Conservation (phyloP, 768 basidiomycete genomes). For the Candolleomyces aberdarensis region DNA sequence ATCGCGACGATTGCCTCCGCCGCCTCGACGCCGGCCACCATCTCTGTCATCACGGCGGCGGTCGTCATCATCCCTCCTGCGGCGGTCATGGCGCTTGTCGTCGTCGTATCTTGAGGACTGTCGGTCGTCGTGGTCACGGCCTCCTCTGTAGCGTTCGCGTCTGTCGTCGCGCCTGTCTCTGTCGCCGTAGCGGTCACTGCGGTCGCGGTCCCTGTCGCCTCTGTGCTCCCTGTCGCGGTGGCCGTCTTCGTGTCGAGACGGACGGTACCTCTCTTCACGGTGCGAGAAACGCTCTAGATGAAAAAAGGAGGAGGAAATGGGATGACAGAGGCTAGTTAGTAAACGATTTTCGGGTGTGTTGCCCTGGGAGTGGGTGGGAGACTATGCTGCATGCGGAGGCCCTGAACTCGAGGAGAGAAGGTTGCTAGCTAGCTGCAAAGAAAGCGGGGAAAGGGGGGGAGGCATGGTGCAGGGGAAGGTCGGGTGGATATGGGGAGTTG, state of each 20-base stretch:
- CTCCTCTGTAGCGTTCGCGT: conserved; percentile 31
- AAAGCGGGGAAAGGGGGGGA: conserved; percentile 15
- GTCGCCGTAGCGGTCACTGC: conserved; percentile 37
- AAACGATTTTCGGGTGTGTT: conserved; percentile 3
- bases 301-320: conserved; percentile 33
- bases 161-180: conserved; percentile 47
- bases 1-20: conserved; percentile 22
- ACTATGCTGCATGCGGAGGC: too few relatives aligned
- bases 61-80: conserved; percentile 19
- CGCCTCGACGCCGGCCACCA: conserved; percentile 11
- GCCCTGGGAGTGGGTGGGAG: too few relatives aligned
- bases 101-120: conserved; percentile 3
- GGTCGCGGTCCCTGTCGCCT: conserved; percentile 52
- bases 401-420: neutral
- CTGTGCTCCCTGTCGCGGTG: conserved; percentile 36
- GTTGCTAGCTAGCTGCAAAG: conserved; percentile 57
- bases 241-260: conserved; percentile 62
- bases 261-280: conserved; percentile 66
- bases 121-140: conserved; percentile 7
- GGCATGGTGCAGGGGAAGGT: conserved; percentile 48
- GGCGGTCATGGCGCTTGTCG: conserved; percentile 4
- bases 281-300: conserved; percentile 51
- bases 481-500: conserved; percentile 27
- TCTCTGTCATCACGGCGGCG: conserved; percentile 16
- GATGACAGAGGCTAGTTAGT: conserved; percentile 50